Evolutionary conservation across 2,329 filamentous ascomycete species (phyloP).

Genomic region (Beauveria rudraprayagi): DNA sequence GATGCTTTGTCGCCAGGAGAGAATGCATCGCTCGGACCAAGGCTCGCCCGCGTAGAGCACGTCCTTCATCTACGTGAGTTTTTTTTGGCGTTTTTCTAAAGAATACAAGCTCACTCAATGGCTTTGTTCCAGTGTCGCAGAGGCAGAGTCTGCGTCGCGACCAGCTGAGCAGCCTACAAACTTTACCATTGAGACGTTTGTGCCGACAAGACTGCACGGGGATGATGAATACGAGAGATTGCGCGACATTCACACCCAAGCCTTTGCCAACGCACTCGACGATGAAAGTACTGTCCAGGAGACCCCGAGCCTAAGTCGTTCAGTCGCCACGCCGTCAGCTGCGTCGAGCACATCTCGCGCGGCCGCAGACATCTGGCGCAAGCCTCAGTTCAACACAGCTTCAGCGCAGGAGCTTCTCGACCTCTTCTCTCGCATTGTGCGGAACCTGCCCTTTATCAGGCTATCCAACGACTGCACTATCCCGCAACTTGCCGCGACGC

Average conservation of each 20-base stretch:
- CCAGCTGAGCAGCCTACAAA: not conserved
- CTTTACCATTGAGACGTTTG: slow-evolving; percentile 2
- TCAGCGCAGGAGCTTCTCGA: slow-evolving; percentile 2
- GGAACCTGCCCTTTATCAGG: not conserved
- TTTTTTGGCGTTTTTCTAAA: too few species aligned
- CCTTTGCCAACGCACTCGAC: not conserved
- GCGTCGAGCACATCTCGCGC: slow-evolving; percentile 2
- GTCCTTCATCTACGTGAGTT: not conserved
- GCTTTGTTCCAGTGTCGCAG: not conserved
- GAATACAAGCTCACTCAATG: too few species aligned
- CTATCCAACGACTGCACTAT: not conserved
- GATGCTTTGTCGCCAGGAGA: slow-evolving; percentile 11
- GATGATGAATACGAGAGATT: not conserved
- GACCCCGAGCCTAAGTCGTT: not conserved
- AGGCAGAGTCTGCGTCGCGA: not conserved
- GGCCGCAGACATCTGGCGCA: slow-evolving; percentile 11
- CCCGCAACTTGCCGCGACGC: slow-evolving; percentile 2
- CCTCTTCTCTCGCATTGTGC: not conserved
- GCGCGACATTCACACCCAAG: not conserved
- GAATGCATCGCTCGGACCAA: slow-evolving; percentile 11
- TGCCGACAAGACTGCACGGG: not conserved
- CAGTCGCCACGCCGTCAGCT: not conserved
- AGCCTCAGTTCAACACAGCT: slow-evolving; percentile 6
- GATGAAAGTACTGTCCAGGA: not conserved
- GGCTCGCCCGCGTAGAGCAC: slow-evolving; percentile 9